Conservation (phyloP, 2,329 filamentous ascomycete genomes). For the Akanthomyces muscarius region DNA sequence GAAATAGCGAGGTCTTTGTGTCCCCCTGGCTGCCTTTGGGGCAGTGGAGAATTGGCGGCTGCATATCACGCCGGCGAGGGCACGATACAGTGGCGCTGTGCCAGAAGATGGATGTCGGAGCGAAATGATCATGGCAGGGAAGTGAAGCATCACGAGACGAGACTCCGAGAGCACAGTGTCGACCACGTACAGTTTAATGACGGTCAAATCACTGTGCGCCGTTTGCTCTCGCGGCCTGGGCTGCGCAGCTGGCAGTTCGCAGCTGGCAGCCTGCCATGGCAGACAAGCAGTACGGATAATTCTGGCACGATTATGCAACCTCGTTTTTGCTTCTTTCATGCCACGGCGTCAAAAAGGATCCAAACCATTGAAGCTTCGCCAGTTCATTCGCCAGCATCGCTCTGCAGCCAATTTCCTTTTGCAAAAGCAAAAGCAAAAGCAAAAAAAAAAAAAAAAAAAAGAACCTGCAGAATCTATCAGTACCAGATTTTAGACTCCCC, state of each 20-base stretch:
- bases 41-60: too few species aligned
- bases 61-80: too few species aligned
- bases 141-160: not conserved
- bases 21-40: too few species aligned
- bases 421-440: slow-evolving; percentile 1
- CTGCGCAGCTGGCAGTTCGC: not conserved
- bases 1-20: too few species aligned
- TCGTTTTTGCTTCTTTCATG: not conserved
- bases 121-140: not conserved
- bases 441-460: not conserved
- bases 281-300: too few species aligned
- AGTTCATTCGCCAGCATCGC: not conserved
- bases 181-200: not conserved
- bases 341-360: not conserved
- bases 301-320: not conserved
- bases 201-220: not conserved
- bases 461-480: not conserved
- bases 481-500: not conserved
- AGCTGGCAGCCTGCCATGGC: not conserved
- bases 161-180: not conserved
- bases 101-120: not conserved
- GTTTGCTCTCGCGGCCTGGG: not conserved
- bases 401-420: not conserved
- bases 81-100: not conserved
- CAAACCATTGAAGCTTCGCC: not conserved